Evolutionary conservation across 2,329 filamentous ascomycete genomes (phyloP).

Genomic region (Fusarium hainanense): DNA sequence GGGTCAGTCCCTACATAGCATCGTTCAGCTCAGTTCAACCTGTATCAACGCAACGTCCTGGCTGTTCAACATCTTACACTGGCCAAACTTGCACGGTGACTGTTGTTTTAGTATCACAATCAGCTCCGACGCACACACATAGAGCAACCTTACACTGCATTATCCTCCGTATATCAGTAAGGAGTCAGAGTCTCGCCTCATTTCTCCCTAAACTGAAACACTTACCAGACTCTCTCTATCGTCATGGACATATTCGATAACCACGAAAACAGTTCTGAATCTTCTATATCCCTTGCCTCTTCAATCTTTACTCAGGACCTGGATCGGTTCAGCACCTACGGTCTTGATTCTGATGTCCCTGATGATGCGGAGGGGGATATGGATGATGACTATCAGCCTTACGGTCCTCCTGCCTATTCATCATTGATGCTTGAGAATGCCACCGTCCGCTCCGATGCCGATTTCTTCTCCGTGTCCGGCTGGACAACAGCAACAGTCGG

Average conservation of each 20-base stretch:
- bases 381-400: conserved; percentile 7
- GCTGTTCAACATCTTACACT: not conserved
- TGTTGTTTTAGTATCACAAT: not conserved
- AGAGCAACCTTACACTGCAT: conserved; percentile 15
- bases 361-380: not conserved
- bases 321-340: conserved; percentile 6
- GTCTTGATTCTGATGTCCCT: not conserved
- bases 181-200: not conserved
- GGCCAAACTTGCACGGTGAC: not conserved
- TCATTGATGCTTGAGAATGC: conserved; percentile 24
- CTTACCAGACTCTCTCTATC: not conserved
- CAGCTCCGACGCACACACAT: not conserved
- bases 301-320: conserved; percentile 20
- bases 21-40: not conserved
- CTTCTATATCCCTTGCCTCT: conserved; percentile 17
- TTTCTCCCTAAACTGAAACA: not conserved
- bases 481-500: conserved; percentile 24
- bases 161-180: not conserved
- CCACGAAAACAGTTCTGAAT: conserved; percentile 2
- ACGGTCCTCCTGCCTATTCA: conserved; percentile 9
- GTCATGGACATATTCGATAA: conserved; percentile 12
- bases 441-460: conserved; percentile 11
- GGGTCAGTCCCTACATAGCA: not conserved
- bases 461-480: conserved; percentile 23
- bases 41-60: not conserved